phyloP scores from a whole-genome alignment of 768 basidiomycete genomes.

The Tylopilus sp. region DNA sequence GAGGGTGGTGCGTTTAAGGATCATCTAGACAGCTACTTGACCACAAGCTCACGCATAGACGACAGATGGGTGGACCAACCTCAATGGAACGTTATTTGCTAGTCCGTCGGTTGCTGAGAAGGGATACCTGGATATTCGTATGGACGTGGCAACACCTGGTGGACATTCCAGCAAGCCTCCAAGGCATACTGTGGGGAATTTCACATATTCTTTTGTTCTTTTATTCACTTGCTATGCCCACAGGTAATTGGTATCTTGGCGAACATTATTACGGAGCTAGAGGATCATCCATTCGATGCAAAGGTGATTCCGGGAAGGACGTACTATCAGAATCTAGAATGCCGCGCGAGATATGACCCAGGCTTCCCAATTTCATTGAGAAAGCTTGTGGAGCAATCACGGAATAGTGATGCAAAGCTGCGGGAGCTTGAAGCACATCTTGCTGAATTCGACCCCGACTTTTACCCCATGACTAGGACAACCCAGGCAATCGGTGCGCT shows the following conservation, averaged over 20 bases:
- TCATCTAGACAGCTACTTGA: neutral
- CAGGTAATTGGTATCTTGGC: too few species aligned
- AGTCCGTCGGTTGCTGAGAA: constrained; percentile 36
- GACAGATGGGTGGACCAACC: constrained; percentile 27
- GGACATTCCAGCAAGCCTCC: constrained; percentile 57
- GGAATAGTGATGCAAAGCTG: constrained; percentile 19
- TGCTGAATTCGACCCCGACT: constrained; percentile 18
- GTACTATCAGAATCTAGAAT: too few species aligned
- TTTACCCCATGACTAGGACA: constrained; percentile 20
- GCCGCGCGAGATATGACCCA: constrained; percentile 32
- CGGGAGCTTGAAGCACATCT: constrained; percentile 15
- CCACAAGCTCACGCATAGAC: neutral
- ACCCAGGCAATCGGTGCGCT: constrained; percentile 28
- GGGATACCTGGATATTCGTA: constrained; percentile 40
- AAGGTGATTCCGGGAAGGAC: too few species aligned
- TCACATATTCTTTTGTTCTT: constrained; percentile 24
- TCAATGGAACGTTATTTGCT: constrained; percentile 32
- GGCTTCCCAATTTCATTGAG: constrained; percentile 26
- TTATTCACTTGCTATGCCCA: constrained; percentile 4
- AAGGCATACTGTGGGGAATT: constrained; percentile 51
- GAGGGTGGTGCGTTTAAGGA: constrained; percentile 43
- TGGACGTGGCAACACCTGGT: constrained; percentile 44
- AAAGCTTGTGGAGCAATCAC: constrained; percentile 22
- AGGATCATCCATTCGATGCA: too few species aligned
- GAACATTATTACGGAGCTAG: too few species aligned